Conservation (phyloP, 2,329 filamentous ascomycete species). For the Alternaria sp. region DNA sequence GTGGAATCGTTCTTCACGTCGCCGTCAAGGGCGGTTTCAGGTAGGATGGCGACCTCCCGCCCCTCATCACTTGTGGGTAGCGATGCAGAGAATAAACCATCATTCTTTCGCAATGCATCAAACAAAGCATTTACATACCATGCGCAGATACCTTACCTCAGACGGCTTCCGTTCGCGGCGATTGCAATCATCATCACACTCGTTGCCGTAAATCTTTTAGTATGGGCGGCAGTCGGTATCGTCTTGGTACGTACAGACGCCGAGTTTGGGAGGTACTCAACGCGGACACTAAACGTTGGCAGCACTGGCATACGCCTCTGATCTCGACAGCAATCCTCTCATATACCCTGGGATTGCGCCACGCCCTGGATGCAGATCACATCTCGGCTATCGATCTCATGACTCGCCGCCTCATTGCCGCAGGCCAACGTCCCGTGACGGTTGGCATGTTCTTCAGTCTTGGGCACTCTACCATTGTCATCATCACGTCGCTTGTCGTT, state of each 20-base stretch:
- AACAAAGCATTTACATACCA: slow-evolving; percentile 59
- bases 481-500: slow-evolving; percentile 89
- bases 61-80: slow-evolving; percentile 18
- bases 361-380: slow-evolving; percentile 98
- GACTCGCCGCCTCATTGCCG: slow-evolving; percentile 86
- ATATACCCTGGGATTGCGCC: slow-evolving; percentile 87
- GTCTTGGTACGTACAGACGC: slow-evolving; percentile 58
- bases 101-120: slow-evolving; percentile 35
- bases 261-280: not conserved
- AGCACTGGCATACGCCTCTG: slow-evolving; percentile 62
- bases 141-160: slow-evolving; percentile 62
- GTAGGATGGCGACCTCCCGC: slow-evolving; percentile 25
- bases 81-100: slow-evolving; percentile 26
- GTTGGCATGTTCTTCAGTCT: slow-evolving; percentile 95
- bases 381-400: slow-evolving; percentile 92
- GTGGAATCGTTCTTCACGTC: not conserved
- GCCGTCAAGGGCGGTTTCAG: not conserved
- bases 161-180: slow-evolving; percentile 64
- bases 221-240: slow-evolving; percentile 67
- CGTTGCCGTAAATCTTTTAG: slow-evolving; percentile 62
- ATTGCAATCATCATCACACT: slow-evolving; percentile 66
- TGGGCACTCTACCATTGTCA: slow-evolving; percentile 91
- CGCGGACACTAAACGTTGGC: not conserved
- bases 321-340: slow-evolving; percentile 83
- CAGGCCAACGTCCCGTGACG: slow-evolving; percentile 84